Evolutionary conservation across 192 early-diverging fungal genomes (phyloP), one percentile per base, ranked within the genome.

Genomic region (Coemansia sp.): DNA sequence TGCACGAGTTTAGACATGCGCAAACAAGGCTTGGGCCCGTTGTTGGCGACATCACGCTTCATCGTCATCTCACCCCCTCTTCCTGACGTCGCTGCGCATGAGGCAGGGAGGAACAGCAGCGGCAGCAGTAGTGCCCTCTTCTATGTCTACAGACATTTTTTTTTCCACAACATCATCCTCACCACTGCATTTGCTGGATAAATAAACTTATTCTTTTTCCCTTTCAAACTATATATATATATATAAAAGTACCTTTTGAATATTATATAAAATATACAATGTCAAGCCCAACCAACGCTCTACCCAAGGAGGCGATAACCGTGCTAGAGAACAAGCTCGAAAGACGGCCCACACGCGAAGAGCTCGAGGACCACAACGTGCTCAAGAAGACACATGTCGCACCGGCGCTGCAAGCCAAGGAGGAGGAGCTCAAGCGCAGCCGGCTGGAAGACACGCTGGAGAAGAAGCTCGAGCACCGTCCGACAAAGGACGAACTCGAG

Each of bases 301-400:
- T 54, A 8, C 38, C 53, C 18, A 27, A 39, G 17, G 53, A 54
- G 21, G 19, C 5, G 9, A 4, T 54, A 4, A 75, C 79, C 11
- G 57, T 65, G 0, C 62, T 86, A 43, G 70, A 81, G 10, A 81
- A 83, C 63, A 84, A 84, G 66, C 71, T 84, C 39, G 80, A 82
- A 51, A 55, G 66, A 43, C 73, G 85, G 19, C 81, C 83, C 13
- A 53, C 67, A 15, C 59, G 59, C 6, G 71, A 67, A 2, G 73
- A 84, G 34, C 61, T 86, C 25, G 70, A 82, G 37, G 65, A 80
- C 13, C 76, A 62, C 65, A 84, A 84, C 44, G 85, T 88, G 17
- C 67, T 88, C 40, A 80, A 81, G 69, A 75, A 43, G n/a, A 67
- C 57, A 18, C 59, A 41, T 1, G 64, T 69, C 0, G 68, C 72